Evolutionary conservation across 768 basidiomycete species (phyloP).

Genomic region (Thelephora aurantiotincta): DNA sequence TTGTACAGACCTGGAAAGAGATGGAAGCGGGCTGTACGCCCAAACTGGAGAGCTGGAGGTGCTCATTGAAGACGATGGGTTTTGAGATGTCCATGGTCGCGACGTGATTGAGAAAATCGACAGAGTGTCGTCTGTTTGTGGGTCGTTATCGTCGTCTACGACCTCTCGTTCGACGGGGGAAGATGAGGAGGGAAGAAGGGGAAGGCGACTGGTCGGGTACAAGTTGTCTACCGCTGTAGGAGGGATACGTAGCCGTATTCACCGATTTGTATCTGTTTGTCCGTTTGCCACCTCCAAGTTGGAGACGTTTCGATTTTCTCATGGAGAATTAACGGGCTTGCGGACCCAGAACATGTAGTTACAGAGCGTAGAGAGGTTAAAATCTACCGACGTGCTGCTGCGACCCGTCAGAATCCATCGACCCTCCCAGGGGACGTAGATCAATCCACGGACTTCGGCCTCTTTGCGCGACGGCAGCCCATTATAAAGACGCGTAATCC

Average conservation of each 20-base stretch:
- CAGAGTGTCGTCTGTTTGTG: background rate
- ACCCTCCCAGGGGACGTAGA: constrained; percentile 59
- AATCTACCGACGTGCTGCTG: constrained; percentile 25
- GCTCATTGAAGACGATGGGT: constrained; percentile 83
- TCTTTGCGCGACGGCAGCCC: constrained; percentile 44
- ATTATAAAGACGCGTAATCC: constrained; percentile 43
- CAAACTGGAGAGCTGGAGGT: constrained; percentile 87
- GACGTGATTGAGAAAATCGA: constrained; percentile 8
- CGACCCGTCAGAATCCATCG: constrained; percentile 59
- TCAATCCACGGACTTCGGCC: constrained; percentile 68
- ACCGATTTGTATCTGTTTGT: background rate
- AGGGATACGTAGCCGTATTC: background rate
- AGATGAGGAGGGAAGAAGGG: background rate
- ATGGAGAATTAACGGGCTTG: constrained; percentile 28
- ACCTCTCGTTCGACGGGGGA: background rate
- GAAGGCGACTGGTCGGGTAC: background rate
- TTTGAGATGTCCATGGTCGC: constrained; percentile 30
- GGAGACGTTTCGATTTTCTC: background rate
- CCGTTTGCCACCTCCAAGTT: background rate
- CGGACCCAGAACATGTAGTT: constrained; percentile 88
- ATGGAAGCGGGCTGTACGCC: constrained; percentile 95
- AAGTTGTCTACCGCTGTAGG: background rate
- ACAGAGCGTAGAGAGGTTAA: constrained; percentile 30
- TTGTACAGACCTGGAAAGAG: constrained; percentile 75
- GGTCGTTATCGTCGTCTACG: background rate